Evolutionary conservation across 345 rosid species (phyloP).

Genomic region (Gossypioides kirkii): DNA sequence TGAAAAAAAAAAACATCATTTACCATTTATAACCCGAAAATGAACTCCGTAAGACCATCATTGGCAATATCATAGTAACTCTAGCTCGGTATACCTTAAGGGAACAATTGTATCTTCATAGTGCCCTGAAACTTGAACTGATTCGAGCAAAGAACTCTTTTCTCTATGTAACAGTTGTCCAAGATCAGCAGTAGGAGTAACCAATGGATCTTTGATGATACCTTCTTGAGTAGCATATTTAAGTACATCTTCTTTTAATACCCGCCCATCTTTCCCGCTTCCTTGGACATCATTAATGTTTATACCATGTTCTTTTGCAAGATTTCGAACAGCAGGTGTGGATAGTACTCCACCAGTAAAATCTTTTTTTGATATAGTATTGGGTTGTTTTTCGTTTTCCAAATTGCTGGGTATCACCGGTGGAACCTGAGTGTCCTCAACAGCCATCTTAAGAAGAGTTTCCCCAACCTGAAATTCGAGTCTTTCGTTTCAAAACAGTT

Average conservation of each 20-base stretch:
- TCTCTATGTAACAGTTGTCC: slow-evolving; percentile 25
- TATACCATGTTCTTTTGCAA: slow-evolving; percentile 72
- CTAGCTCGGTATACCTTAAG: slow-evolving; percentile 43
- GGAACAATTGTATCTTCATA: slow-evolving; percentile 55
- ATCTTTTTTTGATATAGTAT: slow-evolving; percentile 25
- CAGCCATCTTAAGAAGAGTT: slow-evolving; percentile 64
- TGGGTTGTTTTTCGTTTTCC: slow-evolving; percentile 17
- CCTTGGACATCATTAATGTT: slow-evolving; percentile 54
- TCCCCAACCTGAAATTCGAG: slow-evolving; percentile 68
- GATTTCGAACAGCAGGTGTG: slow-evolving; percentile 75
- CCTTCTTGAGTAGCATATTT: slow-evolving; percentile 48
- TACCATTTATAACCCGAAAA: background rate
- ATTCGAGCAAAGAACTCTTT: slow-evolving; percentile 13
- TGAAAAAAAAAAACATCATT: slow-evolving; percentile 22
- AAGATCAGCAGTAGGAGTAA: slow-evolving; percentile 18
- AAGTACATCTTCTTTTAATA: slow-evolving; percentile 74
- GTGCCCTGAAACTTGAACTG: slow-evolving; percentile 23
- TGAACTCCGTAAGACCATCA: background rate
- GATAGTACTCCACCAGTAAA: slow-evolving; percentile 45
- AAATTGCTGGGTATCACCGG: slow-evolving; percentile 15
- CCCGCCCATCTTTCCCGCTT: slow-evolving; percentile 71
- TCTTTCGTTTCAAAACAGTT: background rate
- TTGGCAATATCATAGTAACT: background rate
- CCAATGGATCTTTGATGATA: slow-evolving; percentile 28
- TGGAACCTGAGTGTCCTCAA: slow-evolving; percentile 42